Base-by-base conservation (phyloP, 768 basidiomycete genomes). In the Tylopilus sp. region DNA sequence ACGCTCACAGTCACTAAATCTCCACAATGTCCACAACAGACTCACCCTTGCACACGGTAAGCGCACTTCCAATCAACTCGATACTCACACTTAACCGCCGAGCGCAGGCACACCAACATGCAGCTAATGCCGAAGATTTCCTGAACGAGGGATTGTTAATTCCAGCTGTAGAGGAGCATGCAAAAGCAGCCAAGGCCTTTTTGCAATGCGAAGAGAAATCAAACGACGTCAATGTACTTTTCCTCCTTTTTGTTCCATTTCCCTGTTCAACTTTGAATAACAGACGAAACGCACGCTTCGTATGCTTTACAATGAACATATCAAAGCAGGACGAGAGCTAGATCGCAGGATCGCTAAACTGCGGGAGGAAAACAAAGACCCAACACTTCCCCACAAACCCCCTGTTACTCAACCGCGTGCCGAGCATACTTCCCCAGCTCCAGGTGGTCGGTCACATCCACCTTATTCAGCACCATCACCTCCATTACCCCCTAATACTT, bases 71-170 rank as follows among this genome's bases (percentile, higher is more conserved):
- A 36, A 53, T 38, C 12, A 10, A n/a, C 23, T 4, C 3, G 23
- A n/a, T 38, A 17, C 20, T 17, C 22, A 25, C 44, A 17, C 17
- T 10, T 28, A 26, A 48, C 48, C 26, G 40, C 48, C 40, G 35
- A 26, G n/a, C 18, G 21, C 65, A 91, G 88, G 89, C 90, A 20
- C 87, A 92, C 66, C 82, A 86, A 60, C 88, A 91, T 69, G 86
- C 86, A 47, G 83, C 84, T 15, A 86, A 86, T 60, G 89, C 88
- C 31, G 88, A 91, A 45, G 88, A 91, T 52, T 81, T 79, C 60
- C 63, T 78, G 40, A 75, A 74, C 12, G 78, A 80, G 52, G 90
- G 90, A 12, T 73, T 88, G 6, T 76, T 89, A 47, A 79, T 89
- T 20, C 80, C 81, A 31, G 86, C 90, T 11, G 76, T 81, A 22